Percentiles rank a stretch among this genome's conserved stretches.
Evolutionary conservation across 1,284 basidiomycete species (phyloP).

Genomic region (Trametes hirsuta): DNA sequence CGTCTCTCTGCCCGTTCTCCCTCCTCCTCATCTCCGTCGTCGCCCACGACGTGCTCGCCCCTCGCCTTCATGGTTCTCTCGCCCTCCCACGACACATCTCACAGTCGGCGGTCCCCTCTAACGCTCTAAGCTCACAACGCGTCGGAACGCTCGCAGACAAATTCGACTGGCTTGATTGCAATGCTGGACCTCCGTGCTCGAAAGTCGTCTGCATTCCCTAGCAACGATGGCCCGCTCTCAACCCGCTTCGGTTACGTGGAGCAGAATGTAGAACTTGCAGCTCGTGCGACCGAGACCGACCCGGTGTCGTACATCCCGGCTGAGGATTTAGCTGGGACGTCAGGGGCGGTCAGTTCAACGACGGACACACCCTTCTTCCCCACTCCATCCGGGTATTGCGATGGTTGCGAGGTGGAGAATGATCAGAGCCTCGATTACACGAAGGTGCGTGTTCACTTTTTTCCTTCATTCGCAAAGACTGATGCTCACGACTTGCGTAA

Average conservation of each 20-base stretch:
- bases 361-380: slow-evolving; percentile 20
- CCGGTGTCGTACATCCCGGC: not conserved
- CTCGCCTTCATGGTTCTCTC: slow-evolving; percentile 8
- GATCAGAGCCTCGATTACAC: slow-evolving; percentile 1
- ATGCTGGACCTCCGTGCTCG: not conserved
- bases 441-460: slow-evolving; percentile 9
- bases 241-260: too few relatives aligned
- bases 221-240: not conserved
- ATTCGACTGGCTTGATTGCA: not conserved
- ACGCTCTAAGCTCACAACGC: not conserved
- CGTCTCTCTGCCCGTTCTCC: not conserved
- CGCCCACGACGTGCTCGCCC: slow-evolving; percentile 12
- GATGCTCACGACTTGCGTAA: not conserved
- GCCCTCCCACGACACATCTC: not conserved
- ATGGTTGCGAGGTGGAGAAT: not conserved
- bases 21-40: slow-evolving; percentile 6
- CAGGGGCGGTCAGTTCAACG: not conserved
- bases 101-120: not conserved
- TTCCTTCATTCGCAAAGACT: not conserved
- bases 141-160: not conserved
- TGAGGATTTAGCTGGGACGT: not conserved
- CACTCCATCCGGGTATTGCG: slow-evolving; percentile 1
- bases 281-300: not conserved
- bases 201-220: not conserved
- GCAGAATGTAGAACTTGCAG: not conserved